Conservation (phyloP, 1,139 yeast genomes). For the Torulaspora pretoriensis region DNA sequence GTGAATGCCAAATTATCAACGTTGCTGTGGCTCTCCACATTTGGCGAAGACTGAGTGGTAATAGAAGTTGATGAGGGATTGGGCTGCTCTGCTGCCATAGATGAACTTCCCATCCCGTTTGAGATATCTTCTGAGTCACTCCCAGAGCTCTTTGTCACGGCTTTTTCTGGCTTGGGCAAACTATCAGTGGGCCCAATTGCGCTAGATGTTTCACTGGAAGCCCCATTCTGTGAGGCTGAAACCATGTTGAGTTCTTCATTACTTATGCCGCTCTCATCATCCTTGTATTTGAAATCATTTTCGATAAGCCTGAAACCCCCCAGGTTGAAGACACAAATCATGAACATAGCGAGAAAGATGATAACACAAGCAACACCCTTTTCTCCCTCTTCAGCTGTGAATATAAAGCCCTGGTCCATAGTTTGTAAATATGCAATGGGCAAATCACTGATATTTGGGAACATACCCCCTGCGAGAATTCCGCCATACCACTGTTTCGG, state of each 20-base stretch:
- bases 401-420: slow-evolving; percentile 60
- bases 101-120: not conserved
- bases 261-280: slow-evolving; percentile 29
- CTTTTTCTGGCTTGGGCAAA: slow-evolving; percentile 8
- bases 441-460: slow-evolving; percentile 74
- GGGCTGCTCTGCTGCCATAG: slow-evolving; percentile 1
- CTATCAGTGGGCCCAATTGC: not conserved
- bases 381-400: slow-evolving; percentile 56
- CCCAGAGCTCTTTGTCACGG: slow-evolving; percentile 6
- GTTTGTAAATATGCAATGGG: slow-evolving; percentile 91
- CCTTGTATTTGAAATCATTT: slow-evolving; percentile 52
- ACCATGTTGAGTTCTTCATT: slow-evolving; percentile 7
- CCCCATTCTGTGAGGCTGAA: not conserved
- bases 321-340: slow-evolving; percentile 65
- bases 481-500: slow-evolving; percentile 87
- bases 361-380: slow-evolving; percentile 85
- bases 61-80: slow-evolving; percentile 6
- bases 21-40: slow-evolving; percentile 1
- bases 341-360: slow-evolving; percentile 69
- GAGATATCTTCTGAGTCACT: slow-evolving; percentile 4
- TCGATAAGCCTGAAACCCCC: slow-evolving; percentile 73
- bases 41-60: slow-evolving; percentile 1
- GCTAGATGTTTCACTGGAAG: slow-evolving; percentile 1
- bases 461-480: slow-evolving; percentile 69
- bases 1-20: slow-evolving; percentile 8